Base-by-base conservation (phyloP, 768 basidiomycete genomes). In the Sarcomyxa edulis region DNA sequence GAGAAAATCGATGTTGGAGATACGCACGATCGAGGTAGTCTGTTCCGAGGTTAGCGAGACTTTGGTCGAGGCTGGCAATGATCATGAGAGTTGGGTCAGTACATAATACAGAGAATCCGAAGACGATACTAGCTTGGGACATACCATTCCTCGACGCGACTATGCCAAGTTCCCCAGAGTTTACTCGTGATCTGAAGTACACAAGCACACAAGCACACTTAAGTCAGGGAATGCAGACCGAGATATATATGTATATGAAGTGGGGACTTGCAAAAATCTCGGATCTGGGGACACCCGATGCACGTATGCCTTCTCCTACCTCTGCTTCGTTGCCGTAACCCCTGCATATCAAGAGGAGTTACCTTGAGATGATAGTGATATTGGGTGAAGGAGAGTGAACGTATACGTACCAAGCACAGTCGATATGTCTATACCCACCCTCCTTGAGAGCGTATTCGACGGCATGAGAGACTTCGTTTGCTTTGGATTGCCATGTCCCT, bases 1-100 rank as follows among this genome's bases (percentile, higher is more conserved):
- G n/a, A n/a, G n/a, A n/a, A n/a, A n/a, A n/a, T n/a, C n/a, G n/a
- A n/a, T 50, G 23, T 32, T 16, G n/a, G 18, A 14, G 46, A 65
- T n/a, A n/a, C 72, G 56, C 51, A 81, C 84, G 65, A 44, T 94
- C 91, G 18, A 94, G 72, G 60, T 93, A 93, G 64, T 89, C 81
- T 22, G 74, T 76, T n/a, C 83, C 88, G 22, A 95, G 77, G 51
- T 79, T 78, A 16, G 75, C 70, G 10, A 94, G 77, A 11, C 85
- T 81, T 52, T 81, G 69, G 54, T 91, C 77, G 9, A 94, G 71
- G 40, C 75, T n/a, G n/a, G n/a, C n/a, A n/a, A n/a, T n/a, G n/a
- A n/a, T n/a, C n/a, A n/a, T n/a, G n/a, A n/a, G n/a, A n/a, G n/a
- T n/a, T n/a, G n/a, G n/a, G n/a, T n/a, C n/a, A n/a, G n/a, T n/a